Base-by-base conservation (phyloP, 2,329 filamentous ascomycete genomes). In the Colletotrichum navitas region DNA sequence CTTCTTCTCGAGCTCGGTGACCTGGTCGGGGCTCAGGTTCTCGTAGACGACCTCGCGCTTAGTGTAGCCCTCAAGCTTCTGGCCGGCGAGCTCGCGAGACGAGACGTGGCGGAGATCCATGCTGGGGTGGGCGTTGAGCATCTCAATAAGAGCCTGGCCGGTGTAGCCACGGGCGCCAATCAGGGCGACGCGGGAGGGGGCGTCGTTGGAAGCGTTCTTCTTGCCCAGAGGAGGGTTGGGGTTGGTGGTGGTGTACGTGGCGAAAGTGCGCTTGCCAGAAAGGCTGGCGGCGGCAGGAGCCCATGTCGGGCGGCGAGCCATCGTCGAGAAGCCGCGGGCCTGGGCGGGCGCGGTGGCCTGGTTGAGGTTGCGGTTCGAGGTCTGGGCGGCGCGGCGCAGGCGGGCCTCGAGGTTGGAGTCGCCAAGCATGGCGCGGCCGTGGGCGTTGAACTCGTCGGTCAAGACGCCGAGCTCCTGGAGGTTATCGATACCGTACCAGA, bases 161-260 rank as follows among this genome's bases (percentile, higher is more conserved):
- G 95, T 98, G 80, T 97, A 98, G 43, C 96, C 95, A 78, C 95
- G 93, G 68, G 94, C 95, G 74, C 95, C 95, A 75, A 98, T 97
- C 66, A 98, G 87, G 55, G 93, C 95, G 60, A 98, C 89, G 78
- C 92, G 93, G 16, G 94, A 91, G 14, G 93, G 92, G 73, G 90
- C 89, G 71, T 89, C 88, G 83, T 95, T 97, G 32, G 72, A 73
- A 70, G 91, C 92, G 82, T 97, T 97, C 85, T 94, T 95, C 83
- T 92, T 91, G 68, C 94, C 94, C 70, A 96, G 90, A 18, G 95
- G 94, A 64, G 95, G 94, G 85, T 97, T 97, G 16, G 94, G 94
- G 85, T 96, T 95, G 49, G 92, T 94, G 49, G 87, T 90, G 41
- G 88, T 88, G 62, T 54, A 65, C 1, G 52, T 72, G 43, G 90